Evolutionary conservation across 2,329 filamentous ascomycete genomes (phyloP).

Genomic region (Atkinsonella hypoxylon): DNA sequence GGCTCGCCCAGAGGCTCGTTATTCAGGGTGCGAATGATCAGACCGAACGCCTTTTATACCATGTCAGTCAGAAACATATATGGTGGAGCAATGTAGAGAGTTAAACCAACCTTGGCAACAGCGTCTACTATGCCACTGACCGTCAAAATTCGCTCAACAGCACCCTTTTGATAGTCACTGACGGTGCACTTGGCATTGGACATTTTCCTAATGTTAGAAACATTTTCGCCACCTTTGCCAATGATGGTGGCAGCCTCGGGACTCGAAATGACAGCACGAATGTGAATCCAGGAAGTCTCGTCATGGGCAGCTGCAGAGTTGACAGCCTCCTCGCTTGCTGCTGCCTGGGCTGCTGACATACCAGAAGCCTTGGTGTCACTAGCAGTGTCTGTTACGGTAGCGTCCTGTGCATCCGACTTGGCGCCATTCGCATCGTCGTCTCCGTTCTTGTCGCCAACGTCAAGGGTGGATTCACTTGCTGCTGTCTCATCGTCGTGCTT

Average conservation of each 20-base stretch:
- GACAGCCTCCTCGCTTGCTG: slow-evolving; percentile 17
- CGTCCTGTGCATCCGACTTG: slow-evolving; percentile 24
- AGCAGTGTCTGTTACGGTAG: slow-evolving; percentile 19
- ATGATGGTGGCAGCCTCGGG: slow-evolving; percentile 96
- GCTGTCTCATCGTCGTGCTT: slow-evolving; percentile 51
- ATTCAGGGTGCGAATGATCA: slow-evolving; percentile 97
- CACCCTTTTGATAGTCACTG: slow-evolving; percentile 93
- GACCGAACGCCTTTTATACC: slow-evolving; percentile 65
- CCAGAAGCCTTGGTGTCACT: slow-evolving; percentile 17
- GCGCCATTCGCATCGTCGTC: slow-evolving; percentile 37
- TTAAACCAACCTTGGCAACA: slow-evolving; percentile 68
- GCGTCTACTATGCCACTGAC: slow-evolving; percentile 95
- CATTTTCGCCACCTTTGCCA: slow-evolving; percentile 97
- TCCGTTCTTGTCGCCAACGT: slow-evolving; percentile 36
- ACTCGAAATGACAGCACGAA: slow-evolving; percentile 93
- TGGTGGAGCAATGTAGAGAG: not conserved
- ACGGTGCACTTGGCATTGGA: slow-evolving; percentile 98
- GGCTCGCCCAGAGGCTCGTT: slow-evolving; percentile 83
- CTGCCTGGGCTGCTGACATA: slow-evolving; percentile 13
- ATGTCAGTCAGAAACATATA: slow-evolving; percentile 15
- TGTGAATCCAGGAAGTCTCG: slow-evolving; percentile 92
- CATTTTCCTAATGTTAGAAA: slow-evolving; percentile 88
- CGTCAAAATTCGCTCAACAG: slow-evolving; percentile 93
- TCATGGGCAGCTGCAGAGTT: slow-evolving; percentile 55
- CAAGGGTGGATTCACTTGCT: slow-evolving; percentile 23